These are phyloP conservation scores for Hyparrhenia diplandra DNA, from an alignment of 176 grass and related monocot species.

Conservation along the genomic window DNA sequence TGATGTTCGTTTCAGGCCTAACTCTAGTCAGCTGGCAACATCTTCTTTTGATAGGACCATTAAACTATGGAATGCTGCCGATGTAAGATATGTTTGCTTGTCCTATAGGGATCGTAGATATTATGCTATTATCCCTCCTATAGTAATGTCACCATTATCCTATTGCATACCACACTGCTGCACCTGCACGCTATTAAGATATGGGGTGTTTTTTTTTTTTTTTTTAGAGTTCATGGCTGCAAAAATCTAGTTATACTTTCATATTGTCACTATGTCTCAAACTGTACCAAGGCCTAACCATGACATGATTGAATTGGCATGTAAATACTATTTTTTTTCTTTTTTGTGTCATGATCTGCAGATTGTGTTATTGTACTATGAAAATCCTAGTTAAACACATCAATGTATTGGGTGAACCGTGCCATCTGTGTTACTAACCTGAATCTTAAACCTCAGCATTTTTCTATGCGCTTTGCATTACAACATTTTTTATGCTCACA, in stretches of 20 bases:
- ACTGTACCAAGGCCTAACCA: background rate
- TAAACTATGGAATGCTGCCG: slow-evolving; percentile 82
- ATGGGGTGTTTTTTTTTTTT: background rate
- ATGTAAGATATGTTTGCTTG: slow-evolving; percentile 57
- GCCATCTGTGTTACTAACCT: background rate
- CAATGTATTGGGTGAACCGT: background rate
- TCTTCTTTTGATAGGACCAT: slow-evolving; percentile 91
- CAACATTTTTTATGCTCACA: background rate
- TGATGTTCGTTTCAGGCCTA: slow-evolving; percentile 93
- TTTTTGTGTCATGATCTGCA: background rate
- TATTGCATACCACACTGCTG: background rate
- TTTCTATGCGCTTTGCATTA: slow-evolving; percentile 5
- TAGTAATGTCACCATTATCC: background rate
- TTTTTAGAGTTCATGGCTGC: background rate
- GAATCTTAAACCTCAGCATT: background rate
- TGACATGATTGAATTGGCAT: background rate
- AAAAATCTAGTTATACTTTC: slow-evolving; percentile 5
- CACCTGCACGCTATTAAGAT: background rate
- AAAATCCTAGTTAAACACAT: background rate
- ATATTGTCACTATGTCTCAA: background rate
- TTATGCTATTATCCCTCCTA: background rate
- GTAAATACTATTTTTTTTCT: background rate
- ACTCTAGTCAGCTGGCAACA: slow-evolving; percentile 77
- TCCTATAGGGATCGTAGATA: background rate
- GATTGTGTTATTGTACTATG: background rate